Evolutionary conservation across 768 basidiomycete species (phyloP), one percentile per base, ranked within the genome.

Genomic region (Kwoniella mangroviensis): DNA sequence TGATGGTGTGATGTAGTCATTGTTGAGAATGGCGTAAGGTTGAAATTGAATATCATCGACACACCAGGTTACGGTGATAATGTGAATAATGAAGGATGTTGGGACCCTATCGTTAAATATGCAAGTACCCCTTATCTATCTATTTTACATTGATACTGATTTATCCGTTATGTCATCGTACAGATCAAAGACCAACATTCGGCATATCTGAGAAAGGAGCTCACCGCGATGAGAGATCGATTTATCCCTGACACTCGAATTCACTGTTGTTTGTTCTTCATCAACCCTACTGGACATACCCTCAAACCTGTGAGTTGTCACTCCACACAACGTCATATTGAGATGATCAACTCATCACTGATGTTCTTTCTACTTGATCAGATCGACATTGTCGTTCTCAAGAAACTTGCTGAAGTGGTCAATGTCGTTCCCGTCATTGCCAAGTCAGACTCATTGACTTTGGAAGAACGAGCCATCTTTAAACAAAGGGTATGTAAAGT

Each of bases 401-500:
- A 98, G 87, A 98, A 98, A 86, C 87, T 99, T 71, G 92, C 92
- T 83, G 97, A 98, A 83, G 96, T 98, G 53, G 97, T 98, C 84
- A 99, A 99, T 77, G 96, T 99, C 63, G 95, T 99, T 9, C 96
- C 96, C n/a, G 92, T 99, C 71, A 98, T 99, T 79, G 96, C 97
- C 75, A 99, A 99, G 88, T 88, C 92, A 40, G 96, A 99, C 84
- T 91, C 90, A 73, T 87, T 99, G 86, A 98, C 95, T 2, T 83
- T 92, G 68, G 95, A 97, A 73, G 96, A 99, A 87, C 86, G 94
- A 75, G 91, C 91, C 66, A 86, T 87, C 55, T 99, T 99, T 88
- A 99, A 99, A 88, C 86, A 88, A 79, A 92, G 93, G 87, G 93
- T 93, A 41, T 19, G 86, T 78, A 24, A 34, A 34, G 34, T 3